Base-by-base conservation (phyloP, 1,284 basidiomycete species). In the Austroboletus novae-zelandiae region DNA sequence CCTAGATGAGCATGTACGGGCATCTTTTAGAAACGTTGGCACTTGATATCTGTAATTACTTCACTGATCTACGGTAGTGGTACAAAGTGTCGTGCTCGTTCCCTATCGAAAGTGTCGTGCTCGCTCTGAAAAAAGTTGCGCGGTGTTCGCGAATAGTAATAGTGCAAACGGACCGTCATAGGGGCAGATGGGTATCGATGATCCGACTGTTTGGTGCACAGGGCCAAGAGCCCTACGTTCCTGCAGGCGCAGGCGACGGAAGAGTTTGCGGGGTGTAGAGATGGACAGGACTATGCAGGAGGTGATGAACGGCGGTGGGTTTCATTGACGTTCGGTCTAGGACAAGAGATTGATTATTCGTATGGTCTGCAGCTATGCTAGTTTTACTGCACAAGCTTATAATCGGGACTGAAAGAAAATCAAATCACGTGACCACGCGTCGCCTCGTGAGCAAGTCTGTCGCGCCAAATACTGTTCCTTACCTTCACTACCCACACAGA, bases 171-270 rank as follows among this genome's bases (percentile, higher is more conserved):
- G n/a, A n/a, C n/a, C n/a, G n/a, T n/a, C n/a, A n/a, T n/a, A n/a
- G 69, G 71, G 7, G 78, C 76, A 11, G 1, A 2, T 9, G 52
- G 47, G 14, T 89, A 85, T 61, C 52, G 61, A 1, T 66, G 66
- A 14, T 76, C 84, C 0, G 69, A 86, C 51, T 86, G 82, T 57
- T 68, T 89, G 39, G 62, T 61, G 5, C 87, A 92, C 62, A 78
- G 89, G 6, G 80, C 87, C 8, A 64, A 67, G 23, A 78, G 74
- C 45, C 78, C 81, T 3, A 75, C 75, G 1, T 92, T 86, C 71
- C 71, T 92, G 36, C 74, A 79, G 27, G 90, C 89, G 4, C 90
- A 92, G 67, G 84, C 86, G 4, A 84, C 84, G 9, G 69, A 71
- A 13, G 82, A 88, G 59, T 77, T 85, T 50, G 76, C 74, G 4